Percentiles rank a stretch among this genome's conserved stretches.
Conservation (phyloP, 768 basidiomycete species). For the Mycena albidolilacea region DNA sequence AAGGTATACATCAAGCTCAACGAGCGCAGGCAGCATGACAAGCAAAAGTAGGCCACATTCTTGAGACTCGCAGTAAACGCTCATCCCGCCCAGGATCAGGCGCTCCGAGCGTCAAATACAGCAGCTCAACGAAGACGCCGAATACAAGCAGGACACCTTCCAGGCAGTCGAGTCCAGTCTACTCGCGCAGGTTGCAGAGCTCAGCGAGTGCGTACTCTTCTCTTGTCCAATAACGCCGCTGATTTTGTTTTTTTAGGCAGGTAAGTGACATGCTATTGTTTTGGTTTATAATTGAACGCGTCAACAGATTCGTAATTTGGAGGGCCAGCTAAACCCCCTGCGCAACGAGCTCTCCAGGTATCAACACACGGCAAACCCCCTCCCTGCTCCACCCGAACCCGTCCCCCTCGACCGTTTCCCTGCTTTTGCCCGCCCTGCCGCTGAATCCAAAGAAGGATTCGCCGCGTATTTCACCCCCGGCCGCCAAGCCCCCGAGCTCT, state of each 20-base stretch:
- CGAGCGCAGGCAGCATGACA: slow-evolving; percentile 26
- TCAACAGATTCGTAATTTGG: slow-evolving; percentile 44
- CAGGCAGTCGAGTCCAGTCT: slow-evolving; percentile 34
- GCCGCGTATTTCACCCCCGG: slow-evolving; percentile 31
- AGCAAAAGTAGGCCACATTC: slow-evolving; percentile 7
- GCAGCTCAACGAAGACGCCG: slow-evolving; percentile 14
- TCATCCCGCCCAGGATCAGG: slow-evolving; percentile 18
- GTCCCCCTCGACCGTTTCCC: slow-evolving; percentile 62
- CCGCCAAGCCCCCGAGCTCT: not conserved
- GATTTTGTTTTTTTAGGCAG: slow-evolving; percentile 39
- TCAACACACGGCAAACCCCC: slow-evolving; percentile 60
- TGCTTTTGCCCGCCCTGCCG: slow-evolving; percentile 52
- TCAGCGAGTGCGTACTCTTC: slow-evolving; percentile 25
- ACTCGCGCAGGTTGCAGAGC: slow-evolving; percentile 17
- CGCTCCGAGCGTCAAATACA: not conserved
- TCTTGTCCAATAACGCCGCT: not conserved
- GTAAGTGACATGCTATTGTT: slow-evolving; percentile 22
- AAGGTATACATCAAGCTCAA: slow-evolving; percentile 22
- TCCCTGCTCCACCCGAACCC: slow-evolving; percentile 71
- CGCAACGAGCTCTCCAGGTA: slow-evolving; percentile 48
- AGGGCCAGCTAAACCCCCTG: slow-evolving; percentile 55
- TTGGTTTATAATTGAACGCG: too few species aligned
- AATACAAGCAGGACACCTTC: slow-evolving; percentile 17
- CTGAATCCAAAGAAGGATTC: slow-evolving; percentile 38
- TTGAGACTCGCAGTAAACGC: slow-evolving; percentile 7